Conservation (phyloP, 2,329 filamentous ascomycete species). For the Bipolaris cookei region DNA sequence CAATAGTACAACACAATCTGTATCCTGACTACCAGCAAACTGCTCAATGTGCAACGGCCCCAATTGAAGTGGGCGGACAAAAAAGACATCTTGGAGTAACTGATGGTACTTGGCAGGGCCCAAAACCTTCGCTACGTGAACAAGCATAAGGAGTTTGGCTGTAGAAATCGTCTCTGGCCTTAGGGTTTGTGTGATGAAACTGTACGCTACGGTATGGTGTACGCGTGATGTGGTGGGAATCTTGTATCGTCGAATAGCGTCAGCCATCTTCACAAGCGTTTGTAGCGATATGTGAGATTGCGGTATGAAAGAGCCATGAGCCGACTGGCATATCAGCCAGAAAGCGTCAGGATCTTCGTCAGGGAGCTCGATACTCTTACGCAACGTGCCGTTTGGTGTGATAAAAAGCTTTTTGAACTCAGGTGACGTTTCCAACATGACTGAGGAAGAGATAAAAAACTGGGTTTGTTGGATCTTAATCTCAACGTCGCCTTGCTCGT, state of each 20-base stretch:
- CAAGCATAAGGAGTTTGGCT: constrained; percentile 6
- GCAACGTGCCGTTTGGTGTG: not conserved
- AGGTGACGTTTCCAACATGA: constrained; percentile 6
- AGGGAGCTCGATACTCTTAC: constrained; percentile 4
- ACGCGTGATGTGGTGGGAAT: constrained; percentile 5
- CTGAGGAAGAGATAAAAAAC: constrained; percentile 11
- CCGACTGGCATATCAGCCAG: constrained; percentile 13
- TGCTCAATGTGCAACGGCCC: not conserved
- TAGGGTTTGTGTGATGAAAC: constrained; percentile 11
- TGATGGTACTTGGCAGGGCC: constrained; percentile 5
- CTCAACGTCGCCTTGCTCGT: constrained; percentile 7
- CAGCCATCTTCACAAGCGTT: constrained; percentile 11
- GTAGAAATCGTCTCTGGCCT: constrained; percentile 12
- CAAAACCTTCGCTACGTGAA: constrained; percentile 7
- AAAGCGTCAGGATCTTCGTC: constrained; percentile 12
- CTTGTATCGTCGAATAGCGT: constrained; percentile 11
- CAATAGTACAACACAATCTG: constrained; percentile 8
- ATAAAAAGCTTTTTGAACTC: constrained; percentile 14
- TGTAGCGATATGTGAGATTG: constrained; percentile 13
- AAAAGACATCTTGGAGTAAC: constrained; percentile 12
- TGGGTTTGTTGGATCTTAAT: not conserved
- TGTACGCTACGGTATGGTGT: constrained; percentile 5
- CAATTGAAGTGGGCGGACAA: constrained; percentile 1
- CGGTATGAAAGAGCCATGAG: constrained; percentile 15
- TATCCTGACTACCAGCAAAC: not conserved